A percentile compares a stretch with the other conserved stretches of the same genome.
Conservation (phyloP, 2,329 filamentous ascomycete species). For the Leptoxyphium fumago region DNA sequence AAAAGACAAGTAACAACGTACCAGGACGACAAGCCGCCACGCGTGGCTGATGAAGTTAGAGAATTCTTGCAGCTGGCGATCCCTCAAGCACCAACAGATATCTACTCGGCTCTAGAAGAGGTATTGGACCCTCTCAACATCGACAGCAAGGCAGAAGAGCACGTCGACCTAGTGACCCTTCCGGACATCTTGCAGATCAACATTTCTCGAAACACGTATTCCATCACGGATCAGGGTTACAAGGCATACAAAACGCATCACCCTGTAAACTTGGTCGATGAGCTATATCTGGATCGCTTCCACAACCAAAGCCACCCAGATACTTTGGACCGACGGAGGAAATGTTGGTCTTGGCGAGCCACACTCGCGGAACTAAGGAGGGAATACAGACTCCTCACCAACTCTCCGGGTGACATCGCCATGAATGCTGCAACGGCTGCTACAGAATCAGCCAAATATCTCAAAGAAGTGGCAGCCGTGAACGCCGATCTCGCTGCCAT, state of each 20-base stretch:
- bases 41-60: conserved; percentile 45
- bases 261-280: conserved; percentile 64
- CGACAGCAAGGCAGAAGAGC: conserved; percentile 50
- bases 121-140: conserved; percentile 64
- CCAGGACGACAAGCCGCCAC: conserved; percentile 8
- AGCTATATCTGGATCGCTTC: conserved; percentile 77
- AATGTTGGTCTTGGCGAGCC: conserved; percentile 61
- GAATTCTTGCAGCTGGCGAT: conserved; percentile 50
- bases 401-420: conserved; percentile 1
- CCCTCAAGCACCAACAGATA: conserved; percentile 43
- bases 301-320: conserved; percentile 51
- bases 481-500: conserved; percentile 22
- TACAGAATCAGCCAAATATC: conserved; percentile 23
- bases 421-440: conserved; percentile 7
- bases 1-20: conserved; percentile 9
- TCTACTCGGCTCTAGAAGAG: conserved; percentile 74
- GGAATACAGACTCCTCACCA: conserved; percentile 14
- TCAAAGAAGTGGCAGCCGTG: conserved; percentile 27
- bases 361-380: conserved; percentile 30
- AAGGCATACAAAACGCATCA: conserved; percentile 59
- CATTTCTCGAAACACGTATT: conserved; percentile 68
- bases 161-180: conserved; percentile 46
- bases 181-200: conserved; percentile 81
- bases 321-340: conserved; percentile 48
- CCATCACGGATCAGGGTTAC: conserved; percentile 40